A percentile compares a stretch with the other conserved stretches of the same genome.
Evolutionary conservation across 164 flowering plant genomes (phyloP).

Genomic region (Macadamia integrifolia): DNA sequence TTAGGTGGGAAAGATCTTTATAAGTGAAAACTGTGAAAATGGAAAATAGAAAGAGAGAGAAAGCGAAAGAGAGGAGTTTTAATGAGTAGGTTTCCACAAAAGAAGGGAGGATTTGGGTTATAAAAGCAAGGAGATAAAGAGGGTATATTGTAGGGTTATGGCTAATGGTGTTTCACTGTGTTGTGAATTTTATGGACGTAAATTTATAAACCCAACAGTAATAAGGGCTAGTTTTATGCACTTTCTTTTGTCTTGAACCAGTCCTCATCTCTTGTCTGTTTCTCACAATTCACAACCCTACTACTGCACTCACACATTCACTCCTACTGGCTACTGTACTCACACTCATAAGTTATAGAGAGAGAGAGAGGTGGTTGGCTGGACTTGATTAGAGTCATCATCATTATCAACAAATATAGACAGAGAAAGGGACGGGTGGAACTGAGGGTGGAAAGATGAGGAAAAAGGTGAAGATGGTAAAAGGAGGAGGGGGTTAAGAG

Average conservation of each 20-base stretch:
- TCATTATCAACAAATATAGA: constrained; percentile 8
- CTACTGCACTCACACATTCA: too few species aligned
- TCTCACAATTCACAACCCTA: too few species aligned
- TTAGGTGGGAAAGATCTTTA: too few species aligned
- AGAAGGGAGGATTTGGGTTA: background rate
- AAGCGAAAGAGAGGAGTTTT: background rate
- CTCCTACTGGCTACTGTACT: too few species aligned
- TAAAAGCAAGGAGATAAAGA: background rate
- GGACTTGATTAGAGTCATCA: constrained; percentile 8
- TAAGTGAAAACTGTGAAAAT: too few species aligned
- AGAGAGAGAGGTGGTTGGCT: background rate
- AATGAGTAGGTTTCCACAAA: too few species aligned
- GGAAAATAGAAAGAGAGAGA: background rate
- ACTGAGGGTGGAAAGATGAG: background rate
- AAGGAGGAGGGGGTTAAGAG: background rate
- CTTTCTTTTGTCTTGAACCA: constrained; percentile 3
- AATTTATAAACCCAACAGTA: background rate
- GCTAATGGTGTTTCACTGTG: background rate
- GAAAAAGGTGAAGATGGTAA: background rate
- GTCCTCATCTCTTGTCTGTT: background rate
- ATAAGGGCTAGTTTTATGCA: constrained; percentile 1
- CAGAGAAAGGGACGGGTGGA: background rate
- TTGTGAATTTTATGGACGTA: background rate
- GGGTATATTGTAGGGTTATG: background rate
- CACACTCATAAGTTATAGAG: background rate